Percentiles rank a stretch among this genome's conserved stretches.
Evolutionary conservation across 176 grass and related monocot species (phyloP).

Genomic region (Chloris gayana): DNA sequence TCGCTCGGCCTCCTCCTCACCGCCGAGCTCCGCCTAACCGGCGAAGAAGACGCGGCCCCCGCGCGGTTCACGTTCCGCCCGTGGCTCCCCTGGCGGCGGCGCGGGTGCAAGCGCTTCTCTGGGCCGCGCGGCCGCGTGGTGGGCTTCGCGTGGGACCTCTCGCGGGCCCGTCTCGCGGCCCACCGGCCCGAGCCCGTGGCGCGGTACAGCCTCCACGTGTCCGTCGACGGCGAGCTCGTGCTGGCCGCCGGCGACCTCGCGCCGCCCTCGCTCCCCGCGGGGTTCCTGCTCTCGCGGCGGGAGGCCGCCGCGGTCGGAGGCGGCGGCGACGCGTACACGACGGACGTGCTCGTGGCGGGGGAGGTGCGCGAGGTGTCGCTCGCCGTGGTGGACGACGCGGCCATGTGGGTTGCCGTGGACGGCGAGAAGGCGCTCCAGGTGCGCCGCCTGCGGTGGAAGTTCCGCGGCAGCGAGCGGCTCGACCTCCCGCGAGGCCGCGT

Average conservation of each 20-base stretch:
- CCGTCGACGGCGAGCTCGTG: conserved; percentile 59
- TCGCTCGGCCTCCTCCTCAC: conserved; percentile 45
- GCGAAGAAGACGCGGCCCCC: not conserved
- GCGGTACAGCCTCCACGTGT: conserved; percentile 46
- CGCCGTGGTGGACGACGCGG: conserved; percentile 29
- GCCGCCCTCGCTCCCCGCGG: not conserved
- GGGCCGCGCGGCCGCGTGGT: conserved; percentile 36
- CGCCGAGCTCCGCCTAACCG: conserved; percentile 40
- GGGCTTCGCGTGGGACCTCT: conserved; percentile 64
- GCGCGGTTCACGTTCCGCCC: conserved; percentile 45
- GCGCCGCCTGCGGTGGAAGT: conserved; percentile 71
- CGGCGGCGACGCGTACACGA: conserved; percentile 49
- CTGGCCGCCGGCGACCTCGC: conserved; percentile 61
- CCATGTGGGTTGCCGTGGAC: conserved; percentile 65
- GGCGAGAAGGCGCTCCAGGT: conserved; percentile 58
- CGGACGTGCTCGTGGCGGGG: conserved; percentile 43
- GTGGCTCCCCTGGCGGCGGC: conserved; percentile 49
- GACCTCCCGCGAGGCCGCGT: conserved; percentile 40
- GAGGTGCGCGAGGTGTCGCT: conserved; percentile 54
- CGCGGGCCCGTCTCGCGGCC: conserved; percentile 34
- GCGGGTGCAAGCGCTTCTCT: conserved; percentile 28
- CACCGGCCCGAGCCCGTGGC: conserved; percentile 55
- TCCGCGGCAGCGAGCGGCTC: conserved; percentile 64
- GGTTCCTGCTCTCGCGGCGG: conserved; percentile 46
- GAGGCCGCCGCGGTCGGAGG: conserved; percentile 36